phyloP scores from a whole-genome alignment of 495 filamentous ascomycete species.

The Viridothelium virens region DNA sequence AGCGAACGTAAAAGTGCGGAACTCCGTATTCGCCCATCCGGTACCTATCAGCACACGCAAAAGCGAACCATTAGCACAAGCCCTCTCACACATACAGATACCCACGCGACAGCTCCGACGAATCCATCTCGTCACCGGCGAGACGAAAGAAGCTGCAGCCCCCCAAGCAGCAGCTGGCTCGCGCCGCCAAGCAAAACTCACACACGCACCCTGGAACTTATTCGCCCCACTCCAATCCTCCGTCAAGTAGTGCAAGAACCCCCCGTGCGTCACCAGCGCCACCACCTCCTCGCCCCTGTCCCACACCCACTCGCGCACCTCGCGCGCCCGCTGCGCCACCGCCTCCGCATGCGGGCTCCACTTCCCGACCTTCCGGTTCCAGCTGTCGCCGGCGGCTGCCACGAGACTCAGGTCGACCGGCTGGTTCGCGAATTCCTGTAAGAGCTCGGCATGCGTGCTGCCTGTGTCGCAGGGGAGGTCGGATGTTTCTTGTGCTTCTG shows the following conservation, averaged over 20 bases:
- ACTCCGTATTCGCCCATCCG: constrained; percentile 80
- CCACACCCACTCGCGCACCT: constrained; percentile 61
- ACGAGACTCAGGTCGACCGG: constrained; percentile 59
- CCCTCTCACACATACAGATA: not conserved
- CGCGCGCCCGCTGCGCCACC: constrained; percentile 55
- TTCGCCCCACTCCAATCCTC: constrained; percentile 68
- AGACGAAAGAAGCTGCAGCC: not conserved
- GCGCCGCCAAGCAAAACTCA: not conserved
- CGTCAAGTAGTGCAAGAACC: constrained; percentile 69
- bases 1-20: constrained; percentile 63
- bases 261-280: constrained; percentile 67
- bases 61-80: not conserved
- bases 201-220: constrained; percentile 45
- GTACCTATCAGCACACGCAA: constrained; percentile 45
- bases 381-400: constrained; percentile 42
- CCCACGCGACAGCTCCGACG: not conserved
- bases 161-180: constrained; percentile 9
- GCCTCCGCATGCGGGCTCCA: constrained; percentile 53
- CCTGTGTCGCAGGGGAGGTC: constrained; percentile 76
- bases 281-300: constrained; percentile 51
- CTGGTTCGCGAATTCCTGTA: constrained; percentile 50
- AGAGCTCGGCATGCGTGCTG: constrained; percentile 44
- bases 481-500: constrained; percentile 74
- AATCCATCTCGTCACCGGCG: not conserved
- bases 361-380: constrained; percentile 59